Base-by-base conservation (phyloP, 1,284 basidiomycete genomes). In the Fomitopsis palustris region DNA sequence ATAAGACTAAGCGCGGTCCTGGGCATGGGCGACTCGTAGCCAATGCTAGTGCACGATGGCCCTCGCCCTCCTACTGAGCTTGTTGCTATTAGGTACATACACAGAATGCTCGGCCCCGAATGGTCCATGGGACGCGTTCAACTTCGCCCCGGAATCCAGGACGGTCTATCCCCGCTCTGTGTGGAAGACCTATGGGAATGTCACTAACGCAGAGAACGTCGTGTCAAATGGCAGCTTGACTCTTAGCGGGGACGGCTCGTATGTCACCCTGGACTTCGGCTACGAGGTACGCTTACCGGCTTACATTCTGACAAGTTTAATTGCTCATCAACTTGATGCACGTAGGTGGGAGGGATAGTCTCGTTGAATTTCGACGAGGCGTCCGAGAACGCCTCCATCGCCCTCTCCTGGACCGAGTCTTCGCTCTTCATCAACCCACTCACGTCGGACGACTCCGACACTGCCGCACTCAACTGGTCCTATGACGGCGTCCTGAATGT, bases 351-450 rank as follows among this genome's bases (percentile, higher is more conserved):
- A 17, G 80, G 80, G 0, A 69, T 75, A 1, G 64, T 81, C 1
- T 77, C 78, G 0, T 56, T 81, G 41, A 73, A 70, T 25, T 70
- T 81, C 38, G 64, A 72, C 58, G 59, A 65, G 12, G 70, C 70
- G 1, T 69, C 72, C 0, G 37, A 68, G 0, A 57, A 68, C 7
- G 75, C 78, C 0, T 69, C 72, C 4, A 65, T 81, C 16, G 74
- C 79, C 3, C 70, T 82, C 10, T 77, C 80, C 2, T 82, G 80
- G 69, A 79, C 78, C 5, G 80, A 82, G 64, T 81, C 80, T 8
- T 69, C 80, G 0, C 61, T 76, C 41, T 81, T 80, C 69, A 78
- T 82, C 59, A 76, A 67, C 55, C 78, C 80, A 1, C 55, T 69
- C 10, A 65, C 62, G 0, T 80, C 78, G 0, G 80, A 81, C 65